Evolutionary conservation across 2,329 filamentous ascomycete species (phyloP), one percentile per base, ranked within the genome.

Genomic region (Colletotrichum sp.): DNA sequence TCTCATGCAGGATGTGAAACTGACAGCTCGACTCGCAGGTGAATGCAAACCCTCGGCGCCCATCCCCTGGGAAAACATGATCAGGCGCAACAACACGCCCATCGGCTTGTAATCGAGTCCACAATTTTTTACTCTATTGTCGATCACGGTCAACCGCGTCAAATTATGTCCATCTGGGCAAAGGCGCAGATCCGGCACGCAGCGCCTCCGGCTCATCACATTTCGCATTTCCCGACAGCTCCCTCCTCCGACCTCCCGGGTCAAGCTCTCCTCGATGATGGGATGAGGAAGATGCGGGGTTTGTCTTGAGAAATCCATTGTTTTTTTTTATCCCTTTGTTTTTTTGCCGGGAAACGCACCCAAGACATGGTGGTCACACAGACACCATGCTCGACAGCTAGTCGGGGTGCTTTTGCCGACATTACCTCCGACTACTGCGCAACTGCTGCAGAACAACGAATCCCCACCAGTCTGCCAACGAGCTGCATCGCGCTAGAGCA

Each of bases 1-100:
- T 66, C 39, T 49, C 24, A 69, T 26, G 39, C n/a, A 26, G 36
- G n/a, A 44, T 8, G 6, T 36, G 15, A n/a, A 55, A 64, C 71
- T 75, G 59, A 76, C 74, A 66, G 13, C 24, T 36, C 12, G 12
- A 18, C 16, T 60, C 63, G 21, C 71, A 85, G 84, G 84, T 65
- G 82, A 85, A 79, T 86, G 84, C 81, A 85, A 83, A 72, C 84
- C 84, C 5, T 82, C 82, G 57, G 79, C 81, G 21, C 80, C 82
- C 32, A 82, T 83, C 15, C 78, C 81, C 2, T 86, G 84, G 84
- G 83, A 84, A 75, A 82, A 82, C 77, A 79, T 84, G 72, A 85
- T 85, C 79, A 83, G 82, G 78, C 83, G 82, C 77, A 79, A 82
- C 77, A 83, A 81, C 78, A 78, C 82, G 71, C 70, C 77, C 30